Conservation (phyloP, 306 rosid genomes). For the Vachellia pachyceras region DNA sequence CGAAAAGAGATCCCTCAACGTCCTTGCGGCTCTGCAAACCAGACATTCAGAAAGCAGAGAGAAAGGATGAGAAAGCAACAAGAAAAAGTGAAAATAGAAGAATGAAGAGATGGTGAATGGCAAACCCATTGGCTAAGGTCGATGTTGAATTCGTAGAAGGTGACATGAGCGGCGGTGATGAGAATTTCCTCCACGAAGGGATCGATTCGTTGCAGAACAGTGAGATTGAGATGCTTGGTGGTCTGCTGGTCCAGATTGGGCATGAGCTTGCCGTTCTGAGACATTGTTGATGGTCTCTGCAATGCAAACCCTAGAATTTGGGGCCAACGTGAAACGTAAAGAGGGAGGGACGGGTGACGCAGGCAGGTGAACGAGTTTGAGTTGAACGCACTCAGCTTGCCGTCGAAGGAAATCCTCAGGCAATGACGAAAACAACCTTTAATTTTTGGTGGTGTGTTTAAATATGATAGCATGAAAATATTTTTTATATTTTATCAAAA, state of each 20-base stretch:
- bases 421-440: conserved; percentile 23
- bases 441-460: neutral
- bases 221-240: conserved; percentile 44
- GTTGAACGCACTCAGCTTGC: conserved; percentile 10
- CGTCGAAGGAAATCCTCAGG: neutral
- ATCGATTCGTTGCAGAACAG: conserved; percentile 45
- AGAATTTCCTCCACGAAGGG: conserved; percentile 47
- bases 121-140: conserved; percentile 48
- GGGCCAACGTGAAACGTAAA: neutral
- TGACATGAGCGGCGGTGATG: conserved; percentile 45
- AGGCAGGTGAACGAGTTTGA: conserved; percentile 15
- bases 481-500: no score
- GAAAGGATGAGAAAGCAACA: neutral
- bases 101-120: neutral
- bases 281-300: conserved; percentile 16
- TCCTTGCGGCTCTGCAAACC: conserved; percentile 46
- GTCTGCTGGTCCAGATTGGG: conserved; percentile 46
- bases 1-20: conserved; percentile 46
- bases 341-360: neutral
- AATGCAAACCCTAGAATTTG: conserved; percentile 25
- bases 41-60: neutral
- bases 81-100: neutral
- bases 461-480: no score
- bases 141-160: conserved; percentile 46
- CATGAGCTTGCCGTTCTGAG: conserved; percentile 47